A percentile compares a stretch with the other conserved stretches of the same genome.
Evolutionary conservation across 306 rosid genomes (phyloP).

Genomic region (Prunus davidiana): DNA sequence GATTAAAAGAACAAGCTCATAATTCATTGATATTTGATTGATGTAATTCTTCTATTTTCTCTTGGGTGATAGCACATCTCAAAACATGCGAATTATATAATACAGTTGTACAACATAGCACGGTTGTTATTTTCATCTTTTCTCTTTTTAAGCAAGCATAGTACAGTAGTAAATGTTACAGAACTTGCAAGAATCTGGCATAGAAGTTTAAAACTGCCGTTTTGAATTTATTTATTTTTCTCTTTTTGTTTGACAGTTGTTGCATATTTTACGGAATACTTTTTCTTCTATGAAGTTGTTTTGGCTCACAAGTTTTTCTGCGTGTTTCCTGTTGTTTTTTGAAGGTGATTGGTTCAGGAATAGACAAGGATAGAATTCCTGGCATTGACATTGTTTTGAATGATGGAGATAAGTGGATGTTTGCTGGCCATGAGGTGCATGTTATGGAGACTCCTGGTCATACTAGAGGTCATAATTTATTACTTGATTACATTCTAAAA

Average conservation of each 20-base stretch:
- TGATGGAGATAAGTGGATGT: slow-evolving; percentile 98
- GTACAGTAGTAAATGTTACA: too few relatives aligned
- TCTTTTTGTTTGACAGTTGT: background rate
- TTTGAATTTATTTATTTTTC: background rate
- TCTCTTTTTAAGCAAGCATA: too few relatives aligned
- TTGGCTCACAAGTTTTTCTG: background rate
- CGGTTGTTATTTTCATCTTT: too few relatives aligned
- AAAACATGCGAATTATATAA: too few relatives aligned
- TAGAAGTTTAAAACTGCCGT: background rate
- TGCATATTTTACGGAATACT: background rate
- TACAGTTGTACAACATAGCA: background rate
- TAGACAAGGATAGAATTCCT: slow-evolving; percentile 74
- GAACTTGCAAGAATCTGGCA: background rate
- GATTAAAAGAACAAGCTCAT: background rate
- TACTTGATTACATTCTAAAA: slow-evolving; percentile 16
- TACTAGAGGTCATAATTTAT: slow-evolving; percentile 61
- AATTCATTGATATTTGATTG: background rate
- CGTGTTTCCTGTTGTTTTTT: slow-evolving; percentile 12
- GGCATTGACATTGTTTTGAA: slow-evolving; percentile 76
- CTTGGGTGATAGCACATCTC: too few relatives aligned
- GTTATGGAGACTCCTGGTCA: slow-evolving; percentile 91
- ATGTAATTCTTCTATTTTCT: background rate
- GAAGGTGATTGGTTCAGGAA: slow-evolving; percentile 85
- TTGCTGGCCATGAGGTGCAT: slow-evolving; percentile 94
- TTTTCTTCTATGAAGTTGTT: background rate